phyloP scores from a whole-genome alignment of 208 protist species.

The Acanthamoeba rhysodes region DNA sequence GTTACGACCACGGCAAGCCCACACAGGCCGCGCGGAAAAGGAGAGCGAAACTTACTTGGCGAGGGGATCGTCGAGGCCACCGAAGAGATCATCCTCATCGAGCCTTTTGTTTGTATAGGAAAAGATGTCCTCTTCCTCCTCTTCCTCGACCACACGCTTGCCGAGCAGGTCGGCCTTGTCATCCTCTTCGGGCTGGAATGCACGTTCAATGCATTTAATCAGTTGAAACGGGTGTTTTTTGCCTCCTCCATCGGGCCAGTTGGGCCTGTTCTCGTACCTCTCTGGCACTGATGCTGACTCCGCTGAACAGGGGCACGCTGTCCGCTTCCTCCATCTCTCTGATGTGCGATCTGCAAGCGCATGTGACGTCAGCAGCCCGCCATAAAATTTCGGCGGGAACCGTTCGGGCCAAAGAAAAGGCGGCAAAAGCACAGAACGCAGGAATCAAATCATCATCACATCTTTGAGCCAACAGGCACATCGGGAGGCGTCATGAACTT shows the following conservation, averaged over 20 bases:
- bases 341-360: too few relatives aligned
- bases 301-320: conserved; percentile 40
- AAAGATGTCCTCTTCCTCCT: conserved; percentile 39
- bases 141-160: neutral
- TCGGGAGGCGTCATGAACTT: neutral
- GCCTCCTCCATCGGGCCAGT: too few relatives aligned
- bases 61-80: neutral
- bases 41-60: neutral
- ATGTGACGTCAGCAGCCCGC: neutral
- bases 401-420: neutral
- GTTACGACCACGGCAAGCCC: neutral
- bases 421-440: neutral
- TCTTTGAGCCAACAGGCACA: neutral
- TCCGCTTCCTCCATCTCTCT: neutral
- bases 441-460: too few relatives aligned
- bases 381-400: neutral
- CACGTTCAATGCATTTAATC: neutral
- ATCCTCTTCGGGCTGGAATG: neutral
- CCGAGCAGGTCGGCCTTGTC: neutral
- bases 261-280: neutral
- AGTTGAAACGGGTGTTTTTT: too few relatives aligned
- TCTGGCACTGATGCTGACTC: neutral
- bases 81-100: conserved; percentile 17
- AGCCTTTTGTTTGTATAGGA: neutral
- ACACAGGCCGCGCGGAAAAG: too few relatives aligned